Evolutionary conservation across 495 filamentous ascomycete genomes (phyloP), one percentile per base, ranked within the genome.

Genomic region (Articulospora tetracladia): DNA sequence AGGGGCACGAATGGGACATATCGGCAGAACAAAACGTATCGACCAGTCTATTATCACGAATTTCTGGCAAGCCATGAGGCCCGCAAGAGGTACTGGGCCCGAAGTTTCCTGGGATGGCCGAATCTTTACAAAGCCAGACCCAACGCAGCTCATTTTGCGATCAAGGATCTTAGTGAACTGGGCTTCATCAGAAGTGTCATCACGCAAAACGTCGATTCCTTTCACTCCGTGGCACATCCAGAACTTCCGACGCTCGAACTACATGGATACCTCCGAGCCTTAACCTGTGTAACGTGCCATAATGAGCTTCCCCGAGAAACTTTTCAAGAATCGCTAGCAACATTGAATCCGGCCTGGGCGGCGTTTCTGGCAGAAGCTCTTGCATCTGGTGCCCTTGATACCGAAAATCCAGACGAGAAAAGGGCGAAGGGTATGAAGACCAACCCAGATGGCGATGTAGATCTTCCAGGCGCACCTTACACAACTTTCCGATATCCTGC

Each of bases 171-270:
- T 46, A 86, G 85, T 8, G 70, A 81, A 23, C 78, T 91, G 67
- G 93, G 91, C 0, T 69, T 91, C 52, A 73, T 96, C 13, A 83
- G 81, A 53, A 84, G 76, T 27, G 89, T 97, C 27, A 84, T 98
- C 63, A 98, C 94, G 44, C 94, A 98, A 70, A 97, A 98, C 69
- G 93, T 97, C 24, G 94, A 98, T 71, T 96, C 92, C 4, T 94
- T 97, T 70, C 93, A 98, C 73, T 77, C 84, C 1, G 70, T 73
- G 27, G 85, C 89, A 7, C 93, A 97, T 71, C 90, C 93, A 2
- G 68, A 80, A 1, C 71, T 93, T 13, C 77, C 82, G 6, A 94
- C 90, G 6, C 72, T 93, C 17, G 94, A 98, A 72, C 77, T 98
- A 47, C 94, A 98, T 72, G 94, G 94, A 58, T 95, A 92, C 68